Percentiles rank a stretch among this genome's conserved stretches.
Evolutionary conservation across 805 yeast genomes (phyloP).

Genomic region (Monosporozyma unispora): DNA sequence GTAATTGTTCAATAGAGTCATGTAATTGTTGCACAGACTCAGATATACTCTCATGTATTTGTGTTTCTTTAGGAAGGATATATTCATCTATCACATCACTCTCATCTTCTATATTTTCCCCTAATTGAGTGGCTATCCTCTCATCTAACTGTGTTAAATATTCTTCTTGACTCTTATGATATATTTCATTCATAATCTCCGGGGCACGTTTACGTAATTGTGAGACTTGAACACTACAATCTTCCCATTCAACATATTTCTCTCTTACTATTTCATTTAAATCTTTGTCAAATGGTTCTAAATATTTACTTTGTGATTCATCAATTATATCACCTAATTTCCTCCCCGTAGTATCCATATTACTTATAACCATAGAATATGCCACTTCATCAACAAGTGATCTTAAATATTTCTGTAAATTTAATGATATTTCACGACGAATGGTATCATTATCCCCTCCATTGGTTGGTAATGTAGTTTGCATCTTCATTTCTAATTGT

Average conservation of each 20-base stretch:
- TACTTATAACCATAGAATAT: slow-evolving; percentile 51
- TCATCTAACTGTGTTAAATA: slow-evolving; percentile 21
- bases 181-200: slow-evolving; percentile 31
- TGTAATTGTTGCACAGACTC: slow-evolving; percentile 9
- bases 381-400: slow-evolving; percentile 44
- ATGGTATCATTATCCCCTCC: slow-evolving; percentile 9
- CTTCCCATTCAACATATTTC: slow-evolving; percentile 52
- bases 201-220: slow-evolving; percentile 49
- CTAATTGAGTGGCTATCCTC: slow-evolving; percentile 6
- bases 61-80: background rate
- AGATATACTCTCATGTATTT: background rate
- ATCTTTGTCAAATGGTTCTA: slow-evolving; percentile 64
- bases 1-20: slow-evolving; percentile 14
- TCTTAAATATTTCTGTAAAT: slow-evolving; percentile 18
- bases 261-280: slow-evolving; percentile 52
- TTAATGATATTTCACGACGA: slow-evolving; percentile 16
- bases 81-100: no score
- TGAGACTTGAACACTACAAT: slow-evolving; percentile 48
- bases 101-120: slow-evolving; percentile 1
- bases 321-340: slow-evolving; percentile 15
- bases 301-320: slow-evolving; percentile 24
- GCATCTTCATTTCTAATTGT: slow-evolving; percentile 16
- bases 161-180: slow-evolving; percentile 24
- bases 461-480: slow-evolving; percentile 12
- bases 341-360: slow-evolving; percentile 32